Base-by-base conservation (phyloP, 306 rosid species). In the Phaseolus lunatus region DNA sequence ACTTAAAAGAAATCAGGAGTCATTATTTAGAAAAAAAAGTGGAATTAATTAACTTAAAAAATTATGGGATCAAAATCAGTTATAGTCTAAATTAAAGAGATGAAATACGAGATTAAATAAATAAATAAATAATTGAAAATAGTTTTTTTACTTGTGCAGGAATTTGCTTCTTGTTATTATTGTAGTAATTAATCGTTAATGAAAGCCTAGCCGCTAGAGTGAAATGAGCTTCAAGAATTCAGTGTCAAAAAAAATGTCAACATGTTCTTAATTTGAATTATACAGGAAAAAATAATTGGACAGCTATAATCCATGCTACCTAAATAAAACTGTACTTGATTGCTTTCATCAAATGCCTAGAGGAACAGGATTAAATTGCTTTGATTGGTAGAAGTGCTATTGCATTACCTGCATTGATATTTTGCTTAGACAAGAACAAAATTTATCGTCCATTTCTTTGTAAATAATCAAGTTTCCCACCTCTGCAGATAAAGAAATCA, bases 401-500 rank as follows among this genome's bases (percentile, higher is more conserved):
- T 27, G 15, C 59, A 24, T 9, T 18, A 70, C 81, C 16, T 64
- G 49, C 57, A 44, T 22, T 50, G 24, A 12, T 52, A 26, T 72
- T 64, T 71, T 63, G 65, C 49, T 77, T 29, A 49, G 73, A 75
- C 49, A 79, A 65, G 56, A 31, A 70, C 74, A 44, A 62, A 31
- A 20, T 47, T 45, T 43, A 37, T 53, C 37, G 44, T 66, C 62
- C 54, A 64, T 23, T 79, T 68, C 57, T 69, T 57, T 67, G 73
- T 64, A 65, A 79, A 78, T 67, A 50, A 73, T 57, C 18, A 63
- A 68, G 67, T 14, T 78, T 50, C 70, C 74, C 50, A 24, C 24
- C 56, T 59, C 73, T 50, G 70, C 64, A 52, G 39, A 79, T 69
- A 35, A 44, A 45, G 69, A 62, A 48, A 53, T 37, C 31, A 48